Conservation (phyloP, 108 stramenopile species). For the Nitzschia palea region DNA sequence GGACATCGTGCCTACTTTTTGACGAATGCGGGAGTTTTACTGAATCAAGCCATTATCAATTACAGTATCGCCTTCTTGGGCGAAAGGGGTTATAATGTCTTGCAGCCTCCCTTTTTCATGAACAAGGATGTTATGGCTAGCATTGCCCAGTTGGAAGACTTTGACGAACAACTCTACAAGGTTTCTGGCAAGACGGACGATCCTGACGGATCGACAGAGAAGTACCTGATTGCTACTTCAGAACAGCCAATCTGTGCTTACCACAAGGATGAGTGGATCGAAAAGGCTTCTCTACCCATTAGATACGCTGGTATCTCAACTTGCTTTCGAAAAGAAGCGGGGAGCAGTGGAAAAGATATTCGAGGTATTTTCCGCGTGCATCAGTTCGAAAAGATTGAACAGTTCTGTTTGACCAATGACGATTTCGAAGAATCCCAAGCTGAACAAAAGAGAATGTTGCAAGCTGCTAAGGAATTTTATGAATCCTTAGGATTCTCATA, state of each 20-base stretch:
- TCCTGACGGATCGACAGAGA: constrained; percentile 84
- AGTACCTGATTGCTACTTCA: constrained; percentile 99
- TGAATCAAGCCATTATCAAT: constrained; percentile 99
- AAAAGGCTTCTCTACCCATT: constrained; percentile 74
- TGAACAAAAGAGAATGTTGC: constrained; percentile 91
- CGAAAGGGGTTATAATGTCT: constrained; percentile 87
- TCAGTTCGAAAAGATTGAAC: constrained; percentile 99
- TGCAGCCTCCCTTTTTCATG: constrained; percentile 99
- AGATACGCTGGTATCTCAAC: constrained; percentile 97
- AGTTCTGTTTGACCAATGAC: constrained; percentile 96
- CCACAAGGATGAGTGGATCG: constrained; percentile 97
- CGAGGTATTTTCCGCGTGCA: constrained; percentile 99
- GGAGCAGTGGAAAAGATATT: constrained; percentile 95
- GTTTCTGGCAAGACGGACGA: constrained; percentile 94
- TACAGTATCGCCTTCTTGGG: constrained; percentile 95
- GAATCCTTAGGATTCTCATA: constrained; percentile 94
- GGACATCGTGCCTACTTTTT: constrained; percentile 99
- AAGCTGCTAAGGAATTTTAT: constrained; percentile 96
- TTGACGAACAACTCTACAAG: constrained; percentile 99
- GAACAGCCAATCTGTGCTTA: constrained; percentile 99
- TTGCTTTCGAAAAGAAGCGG: constrained; percentile 99
- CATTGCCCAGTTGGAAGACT: constrained; percentile 99
- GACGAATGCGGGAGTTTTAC: constrained; percentile 93
- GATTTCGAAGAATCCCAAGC: constrained; percentile 87
- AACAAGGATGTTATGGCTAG: constrained; percentile 99